phyloP scores from a whole-genome alignment of 306 rosid genomes.

The Quercus bicolor region DNA sequence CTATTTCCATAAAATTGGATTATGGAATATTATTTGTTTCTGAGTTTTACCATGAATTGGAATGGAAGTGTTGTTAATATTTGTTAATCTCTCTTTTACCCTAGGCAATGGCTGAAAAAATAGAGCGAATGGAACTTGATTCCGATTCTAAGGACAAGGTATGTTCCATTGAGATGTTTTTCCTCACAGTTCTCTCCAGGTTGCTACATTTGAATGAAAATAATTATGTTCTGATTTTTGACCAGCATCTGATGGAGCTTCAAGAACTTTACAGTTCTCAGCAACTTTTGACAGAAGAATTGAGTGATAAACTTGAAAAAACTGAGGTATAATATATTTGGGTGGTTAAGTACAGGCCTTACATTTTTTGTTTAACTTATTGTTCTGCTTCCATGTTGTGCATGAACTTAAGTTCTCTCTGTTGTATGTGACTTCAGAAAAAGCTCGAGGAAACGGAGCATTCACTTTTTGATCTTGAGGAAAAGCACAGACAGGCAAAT shows the following conservation, averaged over 20 bases:
- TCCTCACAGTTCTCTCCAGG: conserved; percentile 1
- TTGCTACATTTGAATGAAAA: conserved; percentile 13
- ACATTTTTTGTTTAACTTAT: conserved; percentile 4
- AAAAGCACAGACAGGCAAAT: conserved; percentile 88
- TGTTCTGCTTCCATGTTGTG: conserved; percentile 18
- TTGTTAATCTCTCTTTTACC: conserved; percentile 15
- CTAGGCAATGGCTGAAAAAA: conserved; percentile 95
- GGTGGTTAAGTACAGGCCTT: background rate
- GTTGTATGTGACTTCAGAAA: conserved; percentile 51
- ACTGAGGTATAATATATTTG: conserved; percentile 59
- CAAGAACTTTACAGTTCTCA: conserved; percentile 88
- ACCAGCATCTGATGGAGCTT: conserved; percentile 86
- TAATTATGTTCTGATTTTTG: conserved; percentile 21
- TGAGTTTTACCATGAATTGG: conserved; percentile 10
- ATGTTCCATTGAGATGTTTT: conserved; percentile 23
- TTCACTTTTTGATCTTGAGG: conserved; percentile 83
- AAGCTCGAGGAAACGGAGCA: conserved; percentile 82
- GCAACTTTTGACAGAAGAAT: conserved; percentile 71
- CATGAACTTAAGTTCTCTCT: conserved; percentile 16
- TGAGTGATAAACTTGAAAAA: conserved; percentile 77
- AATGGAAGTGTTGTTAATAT: conserved; percentile 9
- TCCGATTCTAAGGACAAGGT: conserved; percentile 98
- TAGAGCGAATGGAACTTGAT: conserved; percentile 93
- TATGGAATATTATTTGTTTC: background rate
- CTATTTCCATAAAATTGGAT: conserved; percentile 1